Evolutionary conservation across 257 asterid genomes (phyloP), one percentile per base, ranked within the genome.

Genomic region (Coffea canephora): DNA sequence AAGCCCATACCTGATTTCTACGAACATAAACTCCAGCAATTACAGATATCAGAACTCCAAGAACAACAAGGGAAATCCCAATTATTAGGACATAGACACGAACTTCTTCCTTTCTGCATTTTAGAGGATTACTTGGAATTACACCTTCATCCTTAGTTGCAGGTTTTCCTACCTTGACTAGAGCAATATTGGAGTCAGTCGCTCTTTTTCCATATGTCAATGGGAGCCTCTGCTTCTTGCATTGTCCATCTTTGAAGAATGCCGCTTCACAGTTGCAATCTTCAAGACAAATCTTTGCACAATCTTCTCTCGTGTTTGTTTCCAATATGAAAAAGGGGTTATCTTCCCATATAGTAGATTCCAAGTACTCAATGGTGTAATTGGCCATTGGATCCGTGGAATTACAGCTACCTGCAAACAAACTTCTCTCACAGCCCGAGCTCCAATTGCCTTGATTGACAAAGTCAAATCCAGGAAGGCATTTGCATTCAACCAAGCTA

Each of bases 191-290:
- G 1, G 88, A 62, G 16, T 85, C 74, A 41, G 4, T 0, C 0
- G 4, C 7, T 78, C 83, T 71, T 46, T 84, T 84, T 27, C 94
- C 93, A 23, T 41, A 88, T 4, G 43, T 39, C 43, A 39, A 39
- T 4, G 43, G 43, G 43, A 39, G 43, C 43, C 2, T 39, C 43
- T 91, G 91, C 86, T 85, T 91, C 36, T n/a, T 55, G 76, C 96
- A 90, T 1, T 2, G 15, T 0, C 75, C 46, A 27, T 80, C 75
- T 16, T 36, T 48, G 73, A 79, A 87, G 8, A 84, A 34, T 49
- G 92, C 91, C 0, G 74, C 90, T 19, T 89, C 91, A 61, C 96
- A 87, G 31, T 78, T 87, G 45, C 93, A 91, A 80, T 91, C 94
- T n/a, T 81, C 78, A 0, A 83, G 77, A 76, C 93, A 91, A 1